Base-by-base conservation (phyloP, 2,329 filamentous ascomycete species). In the Monosporascus cannonballus region DNA sequence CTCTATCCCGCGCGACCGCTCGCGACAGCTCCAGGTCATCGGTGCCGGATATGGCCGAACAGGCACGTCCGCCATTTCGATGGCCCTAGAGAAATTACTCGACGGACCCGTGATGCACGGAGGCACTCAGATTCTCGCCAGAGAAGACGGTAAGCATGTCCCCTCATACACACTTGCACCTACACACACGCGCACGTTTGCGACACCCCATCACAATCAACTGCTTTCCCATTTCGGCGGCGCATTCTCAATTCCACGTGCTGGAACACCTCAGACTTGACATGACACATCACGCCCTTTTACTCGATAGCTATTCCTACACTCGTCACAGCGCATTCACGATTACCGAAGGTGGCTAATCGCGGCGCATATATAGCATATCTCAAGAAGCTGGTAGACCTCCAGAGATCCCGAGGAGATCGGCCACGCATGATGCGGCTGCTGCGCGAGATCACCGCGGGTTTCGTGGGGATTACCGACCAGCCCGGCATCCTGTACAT, bases 41-140 rank as follows among this genome's bases (percentile, higher is more conserved):
- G 71, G 68, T 37, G 72, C 71, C 27, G 70, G 71, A 47, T 71
- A 70, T 55, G 64, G 75, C 17, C 71, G 76, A 37, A 79, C 76
- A 1, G 77, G 76, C 14, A 79, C 76, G 1, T 66, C 75, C 15
- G 78, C 77, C 17, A 74, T 79, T 65, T 71, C 72, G 30, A 59
- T 71, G 47, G 77, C 77, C 1, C 64, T 80, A 4, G 69, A 70
- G 54, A 73, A 71, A 50, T 69, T 80, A 2, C 71, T 78, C 18
- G 59, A 74, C 38, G 76, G 73, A 1, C 77, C 77, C 3, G 71
- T 74, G 46, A 72, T 76, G 59, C 77, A 80, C 56, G 73, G 74
- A 50, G 77, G 77, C 36, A 77, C 66, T 1, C 67, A 69, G 45
- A 51, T 70, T 3, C 52, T 71, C 22, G 61, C 64, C 1, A 64